Base-by-base conservation (phyloP, 2,329 filamentous ascomycete genomes). In the Uncinocarpus reesii region DNA sequence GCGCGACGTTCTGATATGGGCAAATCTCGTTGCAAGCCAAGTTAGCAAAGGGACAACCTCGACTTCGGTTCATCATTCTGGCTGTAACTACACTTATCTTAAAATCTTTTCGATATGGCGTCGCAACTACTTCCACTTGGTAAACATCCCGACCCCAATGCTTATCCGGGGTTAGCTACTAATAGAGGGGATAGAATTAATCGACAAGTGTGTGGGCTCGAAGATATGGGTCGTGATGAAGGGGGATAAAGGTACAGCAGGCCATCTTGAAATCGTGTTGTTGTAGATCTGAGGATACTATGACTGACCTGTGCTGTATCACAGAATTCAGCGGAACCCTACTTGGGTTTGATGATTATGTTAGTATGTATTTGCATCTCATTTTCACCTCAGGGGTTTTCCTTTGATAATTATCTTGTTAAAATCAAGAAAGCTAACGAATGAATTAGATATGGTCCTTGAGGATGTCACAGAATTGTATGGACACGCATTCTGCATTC, bases 161-260 rank as follows among this genome's bases (percentile, higher is more conserved):
- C 16, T 8, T 38, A 23, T 34, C 13, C 8, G 15, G 15, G n/a
- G 3, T n/a, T 42, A 15, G 10, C 21, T 35, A 11, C 28, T 42
- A 29, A 42, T 11, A 18, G 26, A n/a, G n/a, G n/a, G 47, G 29
- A 47, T 55, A 62, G 92, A 98, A 71, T 80, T 98, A 64, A 96
- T 98, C 68, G 92, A 98, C 74, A 95, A 95, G 71, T 98, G 92
- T 65, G 89, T 98, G 56, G 92, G 92, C 53, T 96, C 89, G 47
- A 84, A 84, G 60, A 96, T 98, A 67, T 95, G 90, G 89, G 89
- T 98, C 55, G 81, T 98, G 60, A 98, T 98, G 92, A 98, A 98
- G 71, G 87, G 89, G 57, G 92, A 96, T 65, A 96, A 95, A 75
- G 92, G 92, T 94, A 70, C 29, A 65, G 52, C 15, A 1, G 6